Base-by-base conservation (phyloP, 2,329 filamentous ascomycete species). In the Talaromyces piceae region DNA sequence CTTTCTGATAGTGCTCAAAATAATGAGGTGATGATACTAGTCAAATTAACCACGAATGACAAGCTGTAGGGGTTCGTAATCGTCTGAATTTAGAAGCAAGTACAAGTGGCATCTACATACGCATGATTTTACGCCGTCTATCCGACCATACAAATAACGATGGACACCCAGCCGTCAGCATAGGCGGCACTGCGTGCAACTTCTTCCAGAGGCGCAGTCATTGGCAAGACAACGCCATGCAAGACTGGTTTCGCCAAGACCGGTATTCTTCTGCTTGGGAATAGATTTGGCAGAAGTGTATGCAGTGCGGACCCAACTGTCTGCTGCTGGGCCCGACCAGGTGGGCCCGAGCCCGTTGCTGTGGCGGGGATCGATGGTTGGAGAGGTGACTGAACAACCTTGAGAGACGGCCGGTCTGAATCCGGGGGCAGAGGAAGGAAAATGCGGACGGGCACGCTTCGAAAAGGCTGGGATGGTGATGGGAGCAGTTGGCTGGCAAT, bases 161-260 rank as follows among this genome's bases (percentile, higher is more conserved):
- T 70, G 67, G 89, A 88, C 23, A 95, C 68, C 86, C 91, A 98
- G 0, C 93, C 93, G 70, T 98, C 93, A 0, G 89, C 83, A 73
- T 96, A 97, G 1, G 88, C 83, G 3, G 87, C 86, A 62, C 86
- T 86, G 51, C 83, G 79, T 71, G 93, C 87, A 52, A 98, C 67
- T 44, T 96, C 91, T 62, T 89, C 87, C 16, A 98, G 69, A 22
- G 84, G 84, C 1, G 90, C 87, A 53, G 75, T 72, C 73, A 97
- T 86, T 1, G 93, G 91, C 53, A 95, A 80, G 0, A 83, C 78
- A 1, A 84, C 88, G 1, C 93, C 93, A 71, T 98, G 93, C 61
- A 97, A 70, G 5, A 97, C 78, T 2, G 87, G 87, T 53, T 87
- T 84, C 1, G 91, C 93, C 45, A 95, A 78, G 9, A 96, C 82